Conservation (phyloP, 768 basidiomycete species). For the Auricularia sp. region DNA sequence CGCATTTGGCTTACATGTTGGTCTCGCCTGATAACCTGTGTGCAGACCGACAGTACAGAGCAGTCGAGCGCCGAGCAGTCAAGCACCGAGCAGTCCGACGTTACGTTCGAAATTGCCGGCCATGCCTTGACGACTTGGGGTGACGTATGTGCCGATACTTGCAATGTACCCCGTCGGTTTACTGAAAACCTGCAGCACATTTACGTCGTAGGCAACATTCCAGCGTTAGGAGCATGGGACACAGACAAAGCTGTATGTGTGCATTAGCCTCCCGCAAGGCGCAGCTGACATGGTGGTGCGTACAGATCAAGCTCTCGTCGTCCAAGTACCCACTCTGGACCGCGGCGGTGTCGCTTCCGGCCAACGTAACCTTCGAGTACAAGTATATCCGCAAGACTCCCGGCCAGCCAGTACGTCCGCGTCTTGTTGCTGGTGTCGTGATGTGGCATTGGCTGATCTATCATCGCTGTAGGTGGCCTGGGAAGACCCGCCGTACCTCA, state of each 20-base stretch:
- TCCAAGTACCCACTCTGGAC: constrained; percentile 47
- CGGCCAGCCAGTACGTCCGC: too few relatives aligned
- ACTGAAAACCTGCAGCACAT: constrained; percentile 37
- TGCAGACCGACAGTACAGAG: not conserved
- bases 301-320: constrained; percentile 42
- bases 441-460: too few relatives aligned
- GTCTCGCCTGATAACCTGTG: too few relatives aligned
- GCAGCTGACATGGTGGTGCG: not conserved
- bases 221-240: constrained; percentile 45
- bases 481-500: not conserved
- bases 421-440: too few relatives aligned
- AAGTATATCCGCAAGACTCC: constrained; percentile 47
- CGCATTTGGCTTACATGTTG: too few relatives aligned
- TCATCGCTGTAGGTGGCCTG: not conserved
- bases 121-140: not conserved
- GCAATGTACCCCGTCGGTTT: too few relatives aligned
- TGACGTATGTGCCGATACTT: not conserved
- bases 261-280: not conserved
- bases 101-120: not conserved
- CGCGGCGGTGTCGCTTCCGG: constrained; percentile 38
- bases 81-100: not conserved
- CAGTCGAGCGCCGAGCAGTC: not conserved
- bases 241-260: constrained; percentile 35
- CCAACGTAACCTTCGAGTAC: constrained; percentile 42
- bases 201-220: constrained; percentile 48